A percentile compares a stretch with the other conserved stretches of the same genome.
Evolutionary conservation across 495 filamentous ascomycete genomes (phyloP).

Genomic region (Trichoderma gamsii): DNA sequence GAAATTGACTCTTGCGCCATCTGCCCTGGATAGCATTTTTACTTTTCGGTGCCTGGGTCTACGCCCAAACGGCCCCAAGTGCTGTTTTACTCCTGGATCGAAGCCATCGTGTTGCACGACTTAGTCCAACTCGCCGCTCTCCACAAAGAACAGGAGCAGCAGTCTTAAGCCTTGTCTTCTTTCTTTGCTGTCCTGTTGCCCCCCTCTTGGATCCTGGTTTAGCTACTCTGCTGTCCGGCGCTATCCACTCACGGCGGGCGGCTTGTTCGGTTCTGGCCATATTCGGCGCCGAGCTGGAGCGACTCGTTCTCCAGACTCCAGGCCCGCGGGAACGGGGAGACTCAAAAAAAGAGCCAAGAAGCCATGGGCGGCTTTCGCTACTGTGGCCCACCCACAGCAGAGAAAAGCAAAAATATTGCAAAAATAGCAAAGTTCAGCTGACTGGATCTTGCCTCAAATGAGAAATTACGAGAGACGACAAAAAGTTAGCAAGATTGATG

Average conservation of each 20-base stretch:
- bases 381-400: not conserved
- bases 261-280: constrained; percentile 2
- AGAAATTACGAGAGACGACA: not conserved
- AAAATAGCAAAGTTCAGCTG: not conserved
- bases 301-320: constrained; percentile 14
- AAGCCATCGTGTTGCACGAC: not conserved
- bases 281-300: not conserved
- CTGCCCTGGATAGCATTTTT: not conserved
- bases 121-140: not conserved
- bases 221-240: not conserved
- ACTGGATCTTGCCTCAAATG: not conserved
- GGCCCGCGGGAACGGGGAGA: not conserved
- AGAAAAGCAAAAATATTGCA: not conserved
- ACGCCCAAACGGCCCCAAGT: not conserved
- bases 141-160: not conserved
- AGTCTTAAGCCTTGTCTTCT: not conserved
- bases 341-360: not conserved
- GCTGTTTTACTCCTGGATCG: not conserved
- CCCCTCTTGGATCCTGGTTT: not conserved
- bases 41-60: not conserved
- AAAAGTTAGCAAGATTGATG: not conserved
- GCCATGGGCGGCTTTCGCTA: constrained; percentile 1
- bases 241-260: not conserved
- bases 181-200: too few species aligned
- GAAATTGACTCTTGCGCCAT: not conserved